Base-by-base conservation (phyloP, 176 grass and related monocot genomes). In the Miscanthus lutarioriparius region DNA sequence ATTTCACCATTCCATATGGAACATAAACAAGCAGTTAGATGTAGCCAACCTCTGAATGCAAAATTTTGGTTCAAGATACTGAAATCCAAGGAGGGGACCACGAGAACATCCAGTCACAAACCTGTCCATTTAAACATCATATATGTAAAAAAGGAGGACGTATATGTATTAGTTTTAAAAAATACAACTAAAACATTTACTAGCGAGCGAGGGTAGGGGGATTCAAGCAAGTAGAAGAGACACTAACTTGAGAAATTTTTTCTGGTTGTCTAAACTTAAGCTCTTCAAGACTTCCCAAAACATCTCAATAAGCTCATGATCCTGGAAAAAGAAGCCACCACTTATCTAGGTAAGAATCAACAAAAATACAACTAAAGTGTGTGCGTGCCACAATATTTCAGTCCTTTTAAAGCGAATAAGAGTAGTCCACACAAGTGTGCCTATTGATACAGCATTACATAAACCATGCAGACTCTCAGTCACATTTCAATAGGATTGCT, bases 91-190 rank as follows among this genome's bases (percentile, higher is more conserved):
- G 79, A 99, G 93, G 48, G 96, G 96, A 4, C 96, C 96, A 79
- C 96, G 92, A 88, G 96, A 99, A 83, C 96, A 99, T 81, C 96
- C 96, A 16, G 96, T 99, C 53, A 96, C 96, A 88, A 99, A 99
- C 86, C 96, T 98, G 83, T 48, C 73, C 72, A 89, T 65, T 76
- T 75, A 59, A 23, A 59, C 56, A 61, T 25, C 9, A 61, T 10
- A 61, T 25, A 61, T 25, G 3, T 4, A 25, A 61, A 25, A 23
- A 12, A 61, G 53, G 53, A 61, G 53, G 53, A 61, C 0, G 58
- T 61, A 80, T 17, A 63, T 2, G 1, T 13, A 56, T 66, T 51
- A 43, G 9, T 44, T 30, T 16, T 11, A 58, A 58, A 40, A 19
- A 28, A 28, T 27, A 79, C 15, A 76, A 67, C 27, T 67, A 17